These are phyloP conservation scores for Fulvia fulva DNA, from an alignment of 2,329 filamentous ascomycete genomes.

Conservation along the genomic window DNA sequence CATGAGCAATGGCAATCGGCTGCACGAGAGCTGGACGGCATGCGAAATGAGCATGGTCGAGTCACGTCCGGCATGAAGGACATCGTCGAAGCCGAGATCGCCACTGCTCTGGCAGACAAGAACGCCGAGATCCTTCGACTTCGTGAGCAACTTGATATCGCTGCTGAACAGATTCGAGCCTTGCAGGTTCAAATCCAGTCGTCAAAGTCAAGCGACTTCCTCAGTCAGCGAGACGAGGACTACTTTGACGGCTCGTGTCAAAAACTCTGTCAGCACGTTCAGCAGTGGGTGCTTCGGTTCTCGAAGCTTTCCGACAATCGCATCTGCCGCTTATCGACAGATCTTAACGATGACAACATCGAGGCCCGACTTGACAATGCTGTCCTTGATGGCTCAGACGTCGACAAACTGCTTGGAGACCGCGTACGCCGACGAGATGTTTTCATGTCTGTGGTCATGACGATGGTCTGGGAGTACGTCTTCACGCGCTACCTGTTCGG, in stretches of 20 bases:
- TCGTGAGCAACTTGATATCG: constrained; percentile 70
- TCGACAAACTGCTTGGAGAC: constrained; percentile 81
- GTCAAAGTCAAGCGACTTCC: constrained; percentile 63
- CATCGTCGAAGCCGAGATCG: constrained; percentile 59
- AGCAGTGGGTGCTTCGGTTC: constrained; percentile 97
- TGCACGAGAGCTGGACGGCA: constrained; percentile 64
- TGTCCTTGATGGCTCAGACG: constrained; percentile 88
- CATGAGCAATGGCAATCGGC: constrained; percentile 54
- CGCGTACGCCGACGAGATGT: constrained; percentile 85
- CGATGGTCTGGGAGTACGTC: constrained; percentile 98
- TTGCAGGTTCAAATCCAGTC: constrained; percentile 58
- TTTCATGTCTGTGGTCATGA: constrained; percentile 99
- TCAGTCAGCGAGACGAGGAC: constrained; percentile 80
- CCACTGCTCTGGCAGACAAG: constrained; percentile 68
- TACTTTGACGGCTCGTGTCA: constrained; percentile 94
- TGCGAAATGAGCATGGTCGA: constrained; percentile 60
- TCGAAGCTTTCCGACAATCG: constrained; percentile 96
- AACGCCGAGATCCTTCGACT: constrained; percentile 78
- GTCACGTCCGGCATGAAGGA: constrained; percentile 61
- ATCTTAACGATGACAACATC: constrained; percentile 87
- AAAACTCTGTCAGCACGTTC: constrained; percentile 89
- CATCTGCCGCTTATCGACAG: constrained; percentile 74
- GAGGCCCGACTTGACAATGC: constrained; percentile 92
- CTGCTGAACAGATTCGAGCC: constrained; percentile 58
- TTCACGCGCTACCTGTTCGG: constrained; percentile 98